A percentile compares a stretch with the other conserved stretches of the same genome.
Evolutionary conservation across 768 basidiomycete species (phyloP).

Genomic region (Coprinopsis cinerea): DNA sequence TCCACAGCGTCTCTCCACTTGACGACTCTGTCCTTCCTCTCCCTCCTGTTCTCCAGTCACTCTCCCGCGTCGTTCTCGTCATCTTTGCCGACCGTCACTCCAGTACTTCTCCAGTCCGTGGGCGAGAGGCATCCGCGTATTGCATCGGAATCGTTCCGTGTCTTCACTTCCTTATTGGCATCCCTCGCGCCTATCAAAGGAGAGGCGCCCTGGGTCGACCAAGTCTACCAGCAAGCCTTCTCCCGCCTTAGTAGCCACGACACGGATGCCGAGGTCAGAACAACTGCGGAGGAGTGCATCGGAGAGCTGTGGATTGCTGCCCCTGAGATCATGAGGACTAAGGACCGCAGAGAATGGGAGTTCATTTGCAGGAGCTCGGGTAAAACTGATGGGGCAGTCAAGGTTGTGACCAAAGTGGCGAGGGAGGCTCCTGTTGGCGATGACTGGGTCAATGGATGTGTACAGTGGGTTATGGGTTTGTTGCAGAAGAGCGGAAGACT

Average conservation of each 20-base stretch:
- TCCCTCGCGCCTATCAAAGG: conserved; percentile 62
- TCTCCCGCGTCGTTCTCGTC: conserved; percentile 50
- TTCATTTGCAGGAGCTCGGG: conserved; percentile 66
- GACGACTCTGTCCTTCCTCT: conserved; percentile 80
- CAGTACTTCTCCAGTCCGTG: conserved; percentile 68
- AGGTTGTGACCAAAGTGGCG: conserved; percentile 81
- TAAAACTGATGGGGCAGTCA: conserved; percentile 70
- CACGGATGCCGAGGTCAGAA: conserved; percentile 88
- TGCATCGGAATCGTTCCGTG: conserved; percentile 81
- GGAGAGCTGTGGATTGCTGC: conserved; percentile 88
- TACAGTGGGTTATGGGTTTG: conserved; percentile 71
- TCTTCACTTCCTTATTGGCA: conserved; percentile 77
- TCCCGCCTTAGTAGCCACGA: conserved; percentile 68
- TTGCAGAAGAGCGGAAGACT: conserved; percentile 73
- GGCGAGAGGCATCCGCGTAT: conserved; percentile 85
- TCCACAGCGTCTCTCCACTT: conserved; percentile 80
- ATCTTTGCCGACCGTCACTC: conserved; percentile 62
- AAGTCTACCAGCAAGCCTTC: conserved; percentile 71
- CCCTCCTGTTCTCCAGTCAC: conserved; percentile 73
- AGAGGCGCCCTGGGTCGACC: conserved; percentile 57
- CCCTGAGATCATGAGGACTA: conserved; percentile 58
- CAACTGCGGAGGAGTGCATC: conserved; percentile 74
- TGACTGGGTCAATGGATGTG: conserved; percentile 75
- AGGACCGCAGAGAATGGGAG: conserved; percentile 76
- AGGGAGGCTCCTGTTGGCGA: conserved; percentile 63